These are phyloP conservation scores for Myriosclerotinia scirpicola DNA, from an alignment of 2,329 filamentous ascomycete genomes.

Conservation along the genomic window DNA sequence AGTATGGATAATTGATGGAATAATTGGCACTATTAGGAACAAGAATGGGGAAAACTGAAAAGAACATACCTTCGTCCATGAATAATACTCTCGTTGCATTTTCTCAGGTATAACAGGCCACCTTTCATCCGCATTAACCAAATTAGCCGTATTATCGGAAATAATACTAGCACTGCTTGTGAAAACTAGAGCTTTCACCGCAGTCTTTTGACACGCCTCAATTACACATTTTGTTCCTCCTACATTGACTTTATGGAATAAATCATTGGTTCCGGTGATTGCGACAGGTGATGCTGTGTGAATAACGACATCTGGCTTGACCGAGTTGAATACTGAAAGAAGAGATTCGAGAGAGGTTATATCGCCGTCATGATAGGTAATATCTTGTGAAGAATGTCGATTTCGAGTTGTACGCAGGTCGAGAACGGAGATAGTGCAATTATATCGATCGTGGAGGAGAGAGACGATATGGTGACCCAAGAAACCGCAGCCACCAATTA, in stretches of 20 bases:
- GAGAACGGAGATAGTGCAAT: conserved; percentile 63
- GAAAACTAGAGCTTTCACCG: conserved; percentile 82
- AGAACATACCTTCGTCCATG: conserved; percentile 67
- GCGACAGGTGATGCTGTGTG: conserved; percentile 79
- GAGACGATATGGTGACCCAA: conserved; percentile 79
- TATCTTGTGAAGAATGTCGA: conserved; percentile 50
- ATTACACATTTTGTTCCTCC: conserved; percentile 80
- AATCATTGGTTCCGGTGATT: conserved; percentile 54
- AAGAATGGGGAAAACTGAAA: neutral
- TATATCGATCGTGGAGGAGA: conserved; percentile 60
- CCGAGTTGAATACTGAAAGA: conserved; percentile 60
- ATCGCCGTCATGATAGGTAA: conserved; percentile 72
- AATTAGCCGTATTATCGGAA: conserved; percentile 75
- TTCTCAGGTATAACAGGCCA: conserved; percentile 74
- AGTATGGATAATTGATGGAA: neutral
- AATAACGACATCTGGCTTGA: conserved; percentile 79
- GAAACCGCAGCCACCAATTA: conserved; percentile 83
- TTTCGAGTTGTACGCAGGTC: conserved; percentile 72
- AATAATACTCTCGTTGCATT: conserved; percentile 78
- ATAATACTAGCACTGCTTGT: conserved; percentile 88
- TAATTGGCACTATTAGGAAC: neutral
- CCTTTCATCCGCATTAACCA: conserved; percentile 81
- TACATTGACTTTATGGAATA: conserved; percentile 82
- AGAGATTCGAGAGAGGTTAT: conserved; percentile 68
- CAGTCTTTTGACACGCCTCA: conserved; percentile 66